Evolutionary conservation across 176 grass and related monocot genomes (phyloP), one percentile per base, ranked within the genome.

Genomic region (Ensete ventricosum): DNA sequence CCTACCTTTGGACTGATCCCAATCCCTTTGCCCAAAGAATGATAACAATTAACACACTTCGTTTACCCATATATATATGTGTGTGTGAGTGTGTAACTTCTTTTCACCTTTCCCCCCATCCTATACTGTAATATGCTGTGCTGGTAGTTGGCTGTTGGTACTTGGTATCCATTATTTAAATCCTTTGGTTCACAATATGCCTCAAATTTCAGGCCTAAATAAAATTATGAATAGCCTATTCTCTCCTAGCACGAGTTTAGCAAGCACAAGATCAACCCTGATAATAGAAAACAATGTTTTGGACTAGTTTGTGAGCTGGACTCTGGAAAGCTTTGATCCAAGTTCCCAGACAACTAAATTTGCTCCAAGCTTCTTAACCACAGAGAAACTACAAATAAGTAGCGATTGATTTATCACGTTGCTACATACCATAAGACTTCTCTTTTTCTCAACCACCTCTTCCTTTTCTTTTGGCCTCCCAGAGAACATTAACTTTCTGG

Each of bases 361-460:
- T 69, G 34, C 11, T 11, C 22, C 27, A 49, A n/a, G 29, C 5
- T 49, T 48, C 17, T 13, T 69, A 2, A 69, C 6, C 8, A 69
- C n/a, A 19, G 8, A 25, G 11, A 55, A 23, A 24, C 0, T 24
- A 43, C 34, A 25, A 24, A 21, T 14, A 24, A 73, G 5, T 50
- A 49, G 34, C 43, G 8, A 49, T 19, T 50, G 13, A 50, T n/a
- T 16, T 50, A 50, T 49, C 16, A 70, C 17, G 6, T 49, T 72
- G 52, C 69, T 48, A 14, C 25, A 70, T 91, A 99, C 95, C 95
- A 99, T 94, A 43, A 99, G 80, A 29, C 21, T 87, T 94, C 89
- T 94, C 84, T 89, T 99, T 88, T 94, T 98, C 73, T 88, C 77
- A 57, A 99, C 66, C 54, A 84, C 78, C 26, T 89, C 95, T 85